Evolutionary conservation across 2,329 filamentous ascomycete genomes (phyloP).

Genomic region (Arthrobotrys musiformis): DNA sequence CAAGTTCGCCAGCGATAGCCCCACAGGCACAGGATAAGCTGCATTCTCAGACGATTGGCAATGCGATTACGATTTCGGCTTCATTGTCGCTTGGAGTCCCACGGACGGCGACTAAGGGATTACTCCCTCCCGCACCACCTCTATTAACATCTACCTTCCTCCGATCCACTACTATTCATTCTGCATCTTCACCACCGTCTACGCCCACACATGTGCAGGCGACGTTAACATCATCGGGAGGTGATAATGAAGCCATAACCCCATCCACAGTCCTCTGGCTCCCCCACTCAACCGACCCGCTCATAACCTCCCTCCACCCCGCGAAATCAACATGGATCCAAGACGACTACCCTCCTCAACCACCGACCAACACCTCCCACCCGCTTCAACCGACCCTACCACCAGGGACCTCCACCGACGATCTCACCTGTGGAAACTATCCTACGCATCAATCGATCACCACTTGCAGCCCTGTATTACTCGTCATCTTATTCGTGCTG

Average conservation of each 20-base stretch:
- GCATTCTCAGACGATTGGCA: neutral
- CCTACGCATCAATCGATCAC: neutral
- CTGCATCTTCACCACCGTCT: neutral
- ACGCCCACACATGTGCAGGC: neutral
- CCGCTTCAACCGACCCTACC: neutral
- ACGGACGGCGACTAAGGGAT: neutral
- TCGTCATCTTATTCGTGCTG: slow-evolving; percentile 11
- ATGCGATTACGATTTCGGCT: neutral
- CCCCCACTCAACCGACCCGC: neutral
- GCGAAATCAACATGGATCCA: slow-evolving; percentile 38
- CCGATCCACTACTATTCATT: neutral
- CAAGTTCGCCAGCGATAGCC: neutral
- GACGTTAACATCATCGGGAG: neutral
- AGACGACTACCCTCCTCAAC: slow-evolving; percentile 25
- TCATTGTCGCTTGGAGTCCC: neutral
- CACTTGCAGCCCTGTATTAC: slow-evolving; percentile 19
- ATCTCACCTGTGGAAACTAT: slow-evolving; percentile 29
- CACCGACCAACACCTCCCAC: neutral
- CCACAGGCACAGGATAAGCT: neutral
- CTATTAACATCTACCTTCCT: neutral
- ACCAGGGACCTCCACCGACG: neutral
- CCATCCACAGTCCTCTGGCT: neutral
- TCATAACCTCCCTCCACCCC: neutral
- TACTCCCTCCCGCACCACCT: neutral
- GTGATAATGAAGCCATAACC: neutral